Conservation (phyloP, 176 grass and related monocot species). For the Puccinellia tenuiflora region DNA sequence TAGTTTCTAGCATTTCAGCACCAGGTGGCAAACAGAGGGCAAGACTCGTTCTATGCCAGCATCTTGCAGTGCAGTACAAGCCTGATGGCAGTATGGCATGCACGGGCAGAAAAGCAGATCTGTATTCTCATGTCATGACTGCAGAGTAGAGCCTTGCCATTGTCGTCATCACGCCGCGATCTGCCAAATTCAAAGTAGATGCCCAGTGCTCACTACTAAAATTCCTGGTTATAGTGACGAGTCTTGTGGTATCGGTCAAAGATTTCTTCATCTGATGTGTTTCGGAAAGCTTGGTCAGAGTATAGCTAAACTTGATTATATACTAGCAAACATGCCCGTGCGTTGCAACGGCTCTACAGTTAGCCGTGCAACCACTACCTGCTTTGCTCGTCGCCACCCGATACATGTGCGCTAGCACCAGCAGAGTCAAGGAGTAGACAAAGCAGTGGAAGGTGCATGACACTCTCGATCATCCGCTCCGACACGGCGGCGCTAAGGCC, state of each 20-base stretch:
- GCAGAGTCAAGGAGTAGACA: too few relatives aligned
- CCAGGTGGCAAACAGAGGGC: background rate
- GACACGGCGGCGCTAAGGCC: too few relatives aligned
- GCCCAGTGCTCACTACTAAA: background rate
- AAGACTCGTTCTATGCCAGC: background rate
- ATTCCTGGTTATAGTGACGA: background rate
- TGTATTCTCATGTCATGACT: background rate
- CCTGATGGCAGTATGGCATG: background rate
- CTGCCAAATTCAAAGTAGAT: background rate
- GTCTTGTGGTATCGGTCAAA: background rate
- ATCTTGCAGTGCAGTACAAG: background rate
- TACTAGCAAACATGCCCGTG: too few relatives aligned
- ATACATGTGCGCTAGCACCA: too few relatives aligned
- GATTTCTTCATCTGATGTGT: background rate
- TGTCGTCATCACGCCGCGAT: background rate
- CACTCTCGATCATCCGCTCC: too few relatives aligned
- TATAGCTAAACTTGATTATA: background rate
- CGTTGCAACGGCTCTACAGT: too few relatives aligned
- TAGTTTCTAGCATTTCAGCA: background rate
- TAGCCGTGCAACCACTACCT: too few relatives aligned
- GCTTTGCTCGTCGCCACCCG: too few relatives aligned
- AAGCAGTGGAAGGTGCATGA: too few relatives aligned
- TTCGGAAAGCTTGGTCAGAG: background rate
- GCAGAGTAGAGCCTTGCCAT: background rate
- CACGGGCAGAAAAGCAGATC: background rate